A percentile compares a stretch with the other conserved stretches of the same genome.
Evolutionary conservation across 768 basidiomycete genomes (phyloP).

Genomic region (Xerocomellus intermedius): DNA sequence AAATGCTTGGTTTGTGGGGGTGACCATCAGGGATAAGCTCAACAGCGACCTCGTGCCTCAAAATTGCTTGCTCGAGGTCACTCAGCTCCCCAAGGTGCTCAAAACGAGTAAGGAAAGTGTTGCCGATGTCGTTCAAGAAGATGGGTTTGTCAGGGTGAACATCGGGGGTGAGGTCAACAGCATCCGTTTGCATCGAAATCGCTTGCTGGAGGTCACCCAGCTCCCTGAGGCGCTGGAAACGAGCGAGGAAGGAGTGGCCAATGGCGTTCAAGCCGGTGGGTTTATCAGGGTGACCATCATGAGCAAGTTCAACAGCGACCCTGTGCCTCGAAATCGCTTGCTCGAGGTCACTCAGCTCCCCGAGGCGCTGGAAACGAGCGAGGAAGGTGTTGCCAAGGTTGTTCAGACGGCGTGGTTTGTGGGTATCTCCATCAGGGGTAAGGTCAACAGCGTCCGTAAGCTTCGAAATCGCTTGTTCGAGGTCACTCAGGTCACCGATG

Average conservation of each 20-base stretch:
- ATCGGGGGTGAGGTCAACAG: no score
- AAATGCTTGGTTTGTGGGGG: no score
- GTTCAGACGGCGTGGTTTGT: no score
- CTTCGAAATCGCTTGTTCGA: background rate
- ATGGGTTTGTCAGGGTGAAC: background rate
- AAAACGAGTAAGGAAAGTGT: background rate
- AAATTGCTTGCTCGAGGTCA: background rate
- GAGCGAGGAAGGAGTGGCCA: background rate
- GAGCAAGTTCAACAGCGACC: background rate
- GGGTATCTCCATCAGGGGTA: background rate
- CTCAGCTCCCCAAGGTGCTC: background rate
- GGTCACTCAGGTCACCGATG: background rate
- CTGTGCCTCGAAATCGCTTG: background rate
- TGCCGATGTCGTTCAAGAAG: background rate
- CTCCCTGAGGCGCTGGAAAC: background rate
- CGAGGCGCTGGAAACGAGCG: background rate
- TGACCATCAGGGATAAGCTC: no score
- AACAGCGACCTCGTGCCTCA: no score
- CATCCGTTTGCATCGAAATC: background rate
- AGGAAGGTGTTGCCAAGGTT: background rate
- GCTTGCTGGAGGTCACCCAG: background rate
- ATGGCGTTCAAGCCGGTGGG: background rate
- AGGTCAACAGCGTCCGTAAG: background rate
- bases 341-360: background rate
- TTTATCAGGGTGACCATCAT: background rate